These are phyloP conservation scores for Chrysoporthe cubensis DNA, from an alignment of 2,329 filamentous ascomycete species.

Conservation along the genomic window DNA sequence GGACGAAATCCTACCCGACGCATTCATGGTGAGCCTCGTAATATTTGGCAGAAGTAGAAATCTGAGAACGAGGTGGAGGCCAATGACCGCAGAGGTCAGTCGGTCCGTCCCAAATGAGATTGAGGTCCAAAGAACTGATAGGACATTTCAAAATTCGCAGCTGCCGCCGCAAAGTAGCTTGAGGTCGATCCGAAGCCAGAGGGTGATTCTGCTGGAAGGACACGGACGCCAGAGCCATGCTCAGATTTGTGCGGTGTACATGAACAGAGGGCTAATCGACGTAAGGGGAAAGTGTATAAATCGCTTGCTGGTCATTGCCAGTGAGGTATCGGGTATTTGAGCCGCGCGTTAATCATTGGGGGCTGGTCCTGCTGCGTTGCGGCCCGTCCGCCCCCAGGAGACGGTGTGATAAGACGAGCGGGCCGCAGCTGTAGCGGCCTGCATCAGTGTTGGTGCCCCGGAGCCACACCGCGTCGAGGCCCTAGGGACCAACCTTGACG, in stretches of 20 bases:
- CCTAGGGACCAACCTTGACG: neutral
- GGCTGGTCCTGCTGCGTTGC: conserved; percentile 11
- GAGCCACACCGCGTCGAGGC: conserved; percentile 3
- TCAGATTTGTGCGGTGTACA: neutral
- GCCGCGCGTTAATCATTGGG: conserved; percentile 26
- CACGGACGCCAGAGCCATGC: neutral
- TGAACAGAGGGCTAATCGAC: neutral
- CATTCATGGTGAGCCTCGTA: conserved; percentile 1
- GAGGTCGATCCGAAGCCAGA: neutral
- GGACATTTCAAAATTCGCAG: neutral
- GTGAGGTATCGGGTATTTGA: conserved; percentile 11
- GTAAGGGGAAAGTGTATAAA: conserved; percentile 3
- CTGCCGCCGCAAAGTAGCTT: neutral
- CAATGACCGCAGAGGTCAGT: neutral
- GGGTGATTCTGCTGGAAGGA: neutral
- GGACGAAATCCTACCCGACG: neutral
- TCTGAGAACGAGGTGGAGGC: neutral
- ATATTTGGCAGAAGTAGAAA: neutral
- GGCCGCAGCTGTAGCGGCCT: conserved; percentile 15
- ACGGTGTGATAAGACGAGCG: conserved; percentile 12
- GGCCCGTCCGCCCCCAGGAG: conserved; percentile 9
- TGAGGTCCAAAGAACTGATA: neutral
- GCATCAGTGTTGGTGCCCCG: neutral
- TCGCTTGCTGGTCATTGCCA: conserved; percentile 8
- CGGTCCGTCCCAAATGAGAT: neutral